Evolutionary conservation across 75 land plant species (phyloP).

Genomic region (Pinus tabuliformis): DNA sequence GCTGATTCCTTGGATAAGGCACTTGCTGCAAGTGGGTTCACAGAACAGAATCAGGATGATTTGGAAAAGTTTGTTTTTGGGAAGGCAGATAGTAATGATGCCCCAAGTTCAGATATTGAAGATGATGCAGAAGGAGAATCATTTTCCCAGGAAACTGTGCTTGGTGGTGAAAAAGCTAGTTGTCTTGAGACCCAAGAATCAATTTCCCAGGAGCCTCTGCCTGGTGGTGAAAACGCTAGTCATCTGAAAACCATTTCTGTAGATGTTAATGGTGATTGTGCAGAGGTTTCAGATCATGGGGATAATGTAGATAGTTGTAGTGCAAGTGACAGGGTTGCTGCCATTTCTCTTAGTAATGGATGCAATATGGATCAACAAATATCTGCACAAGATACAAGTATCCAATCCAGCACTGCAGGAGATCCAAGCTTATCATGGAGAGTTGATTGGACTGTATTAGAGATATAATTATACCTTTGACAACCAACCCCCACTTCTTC

Average conservation of each 20-base stretch:
- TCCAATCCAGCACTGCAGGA: neutral
- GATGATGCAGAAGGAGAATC: neutral
- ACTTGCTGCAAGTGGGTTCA: slow-evolving; percentile 97
- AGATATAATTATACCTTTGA: neutral
- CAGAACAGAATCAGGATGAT: slow-evolving; percentile 70
- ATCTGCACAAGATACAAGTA: neutral
- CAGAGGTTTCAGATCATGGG: neutral
- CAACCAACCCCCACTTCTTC: neutral
- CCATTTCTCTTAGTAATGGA: neutral
- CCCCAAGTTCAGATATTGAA: slow-evolving; percentile 1
- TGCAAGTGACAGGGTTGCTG: neutral
- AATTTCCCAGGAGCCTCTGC: neutral
- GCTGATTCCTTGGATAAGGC: slow-evolving; percentile 73
- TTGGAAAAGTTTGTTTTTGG: slow-evolving; percentile 62
- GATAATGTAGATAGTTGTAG: neutral
- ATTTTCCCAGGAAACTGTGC: neutral
- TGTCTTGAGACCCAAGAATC: neutral
- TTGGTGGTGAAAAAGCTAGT: neutral
- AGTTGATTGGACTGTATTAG: neutral
- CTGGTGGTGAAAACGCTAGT: neutral
- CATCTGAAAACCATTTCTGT: neutral
- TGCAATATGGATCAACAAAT: too few species aligned
- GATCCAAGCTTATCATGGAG: too few species aligned
- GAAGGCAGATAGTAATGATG: neutral
- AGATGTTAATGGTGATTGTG: neutral